Conservation (phyloP, 805 yeast genomes). For the Candida ulmi region DNA sequence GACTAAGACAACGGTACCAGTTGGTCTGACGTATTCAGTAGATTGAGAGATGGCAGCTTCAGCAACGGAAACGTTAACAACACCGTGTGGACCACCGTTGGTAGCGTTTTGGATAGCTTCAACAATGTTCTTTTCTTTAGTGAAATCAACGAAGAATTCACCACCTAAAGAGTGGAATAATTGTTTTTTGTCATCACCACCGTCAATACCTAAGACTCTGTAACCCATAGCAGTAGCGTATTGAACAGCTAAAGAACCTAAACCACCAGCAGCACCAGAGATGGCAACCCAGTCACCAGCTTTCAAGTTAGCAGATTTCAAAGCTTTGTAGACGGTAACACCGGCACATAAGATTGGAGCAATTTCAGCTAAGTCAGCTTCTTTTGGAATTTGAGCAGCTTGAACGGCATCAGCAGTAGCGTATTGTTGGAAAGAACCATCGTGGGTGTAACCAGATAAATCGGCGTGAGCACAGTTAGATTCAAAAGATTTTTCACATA, state of each 20-base stretch:
- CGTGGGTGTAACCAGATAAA: conserved; percentile 69
- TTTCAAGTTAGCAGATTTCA: conserved; percentile 46
- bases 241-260: conserved; percentile 71
- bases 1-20: conserved; percentile 59
- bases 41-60: conserved; percentile 43
- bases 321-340: conserved; percentile 65
- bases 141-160: conserved; percentile 54
- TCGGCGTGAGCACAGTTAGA: conserved; percentile 64
- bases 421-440: conserved; percentile 75
- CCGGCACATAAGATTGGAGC: conserved; percentile 76
- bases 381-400: conserved; percentile 52
- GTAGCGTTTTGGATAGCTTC: conserved; percentile 39
- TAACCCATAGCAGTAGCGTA: conserved; percentile 74
- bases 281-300: conserved; percentile 73
- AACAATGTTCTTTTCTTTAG: conserved; percentile 41
- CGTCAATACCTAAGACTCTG: conserved; percentile 66
- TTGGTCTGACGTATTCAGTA: conserved; percentile 45
- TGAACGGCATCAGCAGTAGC: conserved; percentile 60
- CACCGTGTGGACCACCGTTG: conserved; percentile 66
- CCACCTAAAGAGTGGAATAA: conserved; percentile 53
- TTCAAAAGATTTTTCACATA: conserved; percentile 51
- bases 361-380: conserved; percentile 45
- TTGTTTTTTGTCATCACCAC: conserved; percentile 57
- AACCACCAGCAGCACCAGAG: conserved; percentile 80
- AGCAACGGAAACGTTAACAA: conserved; percentile 55